Evolutionary conservation across 768 basidiomycete species (phyloP).

Genomic region (Lactarius trivialis): DNA sequence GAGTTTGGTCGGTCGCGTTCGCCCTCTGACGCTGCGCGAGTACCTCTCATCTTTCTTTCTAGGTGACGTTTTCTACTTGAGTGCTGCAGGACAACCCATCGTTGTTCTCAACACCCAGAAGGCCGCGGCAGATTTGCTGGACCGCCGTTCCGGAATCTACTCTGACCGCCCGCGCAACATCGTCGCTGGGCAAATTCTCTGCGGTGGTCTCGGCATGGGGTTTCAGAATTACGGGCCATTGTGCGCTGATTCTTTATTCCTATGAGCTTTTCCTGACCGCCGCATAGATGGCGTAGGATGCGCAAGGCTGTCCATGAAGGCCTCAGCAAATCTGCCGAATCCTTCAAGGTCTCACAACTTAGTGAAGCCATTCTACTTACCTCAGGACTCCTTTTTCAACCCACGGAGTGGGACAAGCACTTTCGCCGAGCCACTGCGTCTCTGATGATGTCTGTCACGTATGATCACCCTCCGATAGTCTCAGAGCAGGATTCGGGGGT

Average conservation of each 20-base stretch:
- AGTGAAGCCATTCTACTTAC: neutral
- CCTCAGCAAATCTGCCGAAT: neutral
- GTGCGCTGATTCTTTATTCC: neutral
- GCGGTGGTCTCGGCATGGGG: constrained; percentile 17
- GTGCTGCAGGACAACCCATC: constrained; percentile 19
- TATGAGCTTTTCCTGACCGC: neutral
- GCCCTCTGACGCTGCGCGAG: no score
- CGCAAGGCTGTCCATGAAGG: constrained; percentile 8
- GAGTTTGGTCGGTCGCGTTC: constrained; percentile 4
- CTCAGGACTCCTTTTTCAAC: no score
- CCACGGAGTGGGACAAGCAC: no score
- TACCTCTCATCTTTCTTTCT: neutral
- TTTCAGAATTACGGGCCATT: constrained; percentile 17
- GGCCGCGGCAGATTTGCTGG: constrained; percentile 25
- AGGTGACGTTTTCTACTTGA: constrained; percentile 22
- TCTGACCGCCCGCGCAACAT: constrained; percentile 20
- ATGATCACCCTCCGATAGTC: no score
- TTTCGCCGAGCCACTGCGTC: no score
- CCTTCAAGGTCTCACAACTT: neutral
- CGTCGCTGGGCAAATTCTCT: constrained; percentile 14
- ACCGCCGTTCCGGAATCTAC: constrained; percentile 20
- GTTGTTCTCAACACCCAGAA: constrained; percentile 26
- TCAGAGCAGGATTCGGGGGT: no score
- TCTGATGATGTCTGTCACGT: no score
- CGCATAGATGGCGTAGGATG: constrained; percentile 18